Evolutionary conservation across 345 rosid genomes (phyloP).

Genomic region (Eucalyptus polybractea): DNA sequence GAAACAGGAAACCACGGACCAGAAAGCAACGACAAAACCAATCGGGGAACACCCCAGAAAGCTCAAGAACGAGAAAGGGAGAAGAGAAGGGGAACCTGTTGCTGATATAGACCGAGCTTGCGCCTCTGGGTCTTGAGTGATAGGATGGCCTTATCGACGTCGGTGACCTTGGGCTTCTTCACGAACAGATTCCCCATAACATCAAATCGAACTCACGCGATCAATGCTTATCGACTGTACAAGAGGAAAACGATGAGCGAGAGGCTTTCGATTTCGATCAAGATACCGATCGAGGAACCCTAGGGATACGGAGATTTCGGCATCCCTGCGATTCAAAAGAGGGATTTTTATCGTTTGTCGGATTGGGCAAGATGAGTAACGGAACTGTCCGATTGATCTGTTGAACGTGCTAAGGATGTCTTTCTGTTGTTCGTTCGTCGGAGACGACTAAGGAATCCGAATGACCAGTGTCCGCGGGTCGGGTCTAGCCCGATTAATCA

Average conservation of each 20-base stretch:
- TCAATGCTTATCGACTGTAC: not conserved
- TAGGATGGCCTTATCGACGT: slow-evolving; percentile 85
- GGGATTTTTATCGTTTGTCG: not conserved
- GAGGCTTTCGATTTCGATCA: not conserved
- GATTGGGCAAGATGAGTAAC: not conserved
- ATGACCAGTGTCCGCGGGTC: not conserved
- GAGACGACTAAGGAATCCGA: not conserved
- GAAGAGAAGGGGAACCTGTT: slow-evolving; percentile 37
- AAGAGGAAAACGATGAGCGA: not conserved
- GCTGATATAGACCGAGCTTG: slow-evolving; percentile 86
- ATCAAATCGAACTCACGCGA: not conserved
- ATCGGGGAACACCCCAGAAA: not conserved
- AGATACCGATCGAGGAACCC: not conserved
- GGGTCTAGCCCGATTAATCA: not conserved
- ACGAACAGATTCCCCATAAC: slow-evolving; percentile 82
- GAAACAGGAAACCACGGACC: not conserved
- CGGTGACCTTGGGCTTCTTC: slow-evolving; percentile 93
- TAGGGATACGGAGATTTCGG: not conserved
- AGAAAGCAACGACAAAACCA: not conserved
- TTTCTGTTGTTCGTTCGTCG: not conserved
- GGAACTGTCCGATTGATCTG: not conserved
- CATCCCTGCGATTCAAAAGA: not conserved
- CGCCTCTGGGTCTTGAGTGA: slow-evolving; percentile 95
- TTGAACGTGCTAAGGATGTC: not conserved
- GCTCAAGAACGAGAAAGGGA: not conserved